Base-by-base conservation (phyloP, 495 filamentous ascomycete species). In the Penicillium tannophilum region DNA sequence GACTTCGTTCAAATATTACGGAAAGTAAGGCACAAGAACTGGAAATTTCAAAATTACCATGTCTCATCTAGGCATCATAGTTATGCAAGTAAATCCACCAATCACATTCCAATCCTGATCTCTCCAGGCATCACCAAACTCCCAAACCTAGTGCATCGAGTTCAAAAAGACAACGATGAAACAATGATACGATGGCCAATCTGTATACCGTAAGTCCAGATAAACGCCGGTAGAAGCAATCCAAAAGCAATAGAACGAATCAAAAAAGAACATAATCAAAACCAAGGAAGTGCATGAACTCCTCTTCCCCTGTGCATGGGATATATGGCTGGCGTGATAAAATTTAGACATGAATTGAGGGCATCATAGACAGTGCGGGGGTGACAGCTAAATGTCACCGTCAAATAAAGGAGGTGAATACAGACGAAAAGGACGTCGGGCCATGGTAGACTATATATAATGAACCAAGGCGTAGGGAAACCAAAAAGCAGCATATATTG, bases 161-260 rank as follows among this genome's bases (percentile, higher is more conserved):
- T 14, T 36, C 33, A 52, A 30, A 50, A 35, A 5, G 23, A 52
- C 11, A 53, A 31, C 30, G 26, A 33, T 1, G 33, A 47, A 55
- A 33, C 60, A 50, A 46, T 14, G 62, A 67, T 50, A 56, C 23
- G 59, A 53, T 55, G 69, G 59, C 54, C 73, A 76, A 59, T 76
- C 64, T 76, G 73, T 72, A 63, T 66, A 62, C 59, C 66, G 49
- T 4, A 58, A 55, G 51, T 51, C 58, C 66, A 64, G 36, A 45
- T 61, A 53, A 68, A 74, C 69, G 68, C 67, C 67, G 53, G 23
- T 47, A 54, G 12, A 47, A 39, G 2, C 36, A 47, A 35, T 17
- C 16, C 19, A 31, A 30, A 30, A 19, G 19, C 5, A 36, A 45
- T 36, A 48, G 30, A 41, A 51, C 1, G 12, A 36, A 35, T 9